phyloP scores from a whole-genome alignment of 169 alveolate genomes.

The Plasmodium ovale region DNA sequence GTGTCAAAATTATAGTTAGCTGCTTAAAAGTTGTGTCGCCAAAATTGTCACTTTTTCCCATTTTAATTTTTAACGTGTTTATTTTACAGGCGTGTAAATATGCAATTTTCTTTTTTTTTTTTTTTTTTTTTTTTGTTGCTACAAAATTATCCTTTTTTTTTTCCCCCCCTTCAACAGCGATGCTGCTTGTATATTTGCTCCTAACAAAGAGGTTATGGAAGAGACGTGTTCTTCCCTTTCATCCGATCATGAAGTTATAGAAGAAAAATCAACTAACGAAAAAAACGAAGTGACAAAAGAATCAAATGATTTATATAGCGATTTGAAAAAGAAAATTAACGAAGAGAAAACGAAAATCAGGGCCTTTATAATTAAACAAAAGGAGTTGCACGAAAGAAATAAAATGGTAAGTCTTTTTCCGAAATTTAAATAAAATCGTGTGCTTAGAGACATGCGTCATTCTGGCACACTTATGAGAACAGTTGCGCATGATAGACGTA shows the following conservation, averaged over 20 bases:
- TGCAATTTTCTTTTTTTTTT: background rate
- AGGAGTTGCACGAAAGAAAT: conserved; percentile 77
- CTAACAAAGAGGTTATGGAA: conserved; percentile 69
- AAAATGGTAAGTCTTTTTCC: conserved; percentile 42
- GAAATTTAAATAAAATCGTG: background rate
- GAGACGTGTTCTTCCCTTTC: conserved; percentile 71
- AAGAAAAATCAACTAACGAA: conserved; percentile 42
- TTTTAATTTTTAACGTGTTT: background rate
- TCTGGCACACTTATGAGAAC: background rate
- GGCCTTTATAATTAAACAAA: conserved; percentile 80
- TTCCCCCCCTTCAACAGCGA: conserved; percentile 17
- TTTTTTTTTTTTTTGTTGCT: conserved; percentile 7
- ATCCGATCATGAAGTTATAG: conserved; percentile 70
- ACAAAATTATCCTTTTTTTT: background rate
- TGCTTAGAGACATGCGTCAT: background rate
- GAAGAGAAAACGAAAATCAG: conserved; percentile 83
- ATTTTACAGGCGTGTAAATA: background rate
- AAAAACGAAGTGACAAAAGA: conserved; percentile 51
- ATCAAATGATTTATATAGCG: conserved; percentile 59
- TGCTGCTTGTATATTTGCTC: conserved; percentile 71
- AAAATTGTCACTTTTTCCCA: background rate
- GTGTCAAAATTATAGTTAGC: background rate
- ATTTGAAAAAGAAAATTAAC: conserved; percentile 79
- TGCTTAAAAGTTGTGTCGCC: background rate
- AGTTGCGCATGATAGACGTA: background rate